Conservation (phyloP, 2,329 filamentous ascomycete genomes). For the Fusarium sp. region DNA sequence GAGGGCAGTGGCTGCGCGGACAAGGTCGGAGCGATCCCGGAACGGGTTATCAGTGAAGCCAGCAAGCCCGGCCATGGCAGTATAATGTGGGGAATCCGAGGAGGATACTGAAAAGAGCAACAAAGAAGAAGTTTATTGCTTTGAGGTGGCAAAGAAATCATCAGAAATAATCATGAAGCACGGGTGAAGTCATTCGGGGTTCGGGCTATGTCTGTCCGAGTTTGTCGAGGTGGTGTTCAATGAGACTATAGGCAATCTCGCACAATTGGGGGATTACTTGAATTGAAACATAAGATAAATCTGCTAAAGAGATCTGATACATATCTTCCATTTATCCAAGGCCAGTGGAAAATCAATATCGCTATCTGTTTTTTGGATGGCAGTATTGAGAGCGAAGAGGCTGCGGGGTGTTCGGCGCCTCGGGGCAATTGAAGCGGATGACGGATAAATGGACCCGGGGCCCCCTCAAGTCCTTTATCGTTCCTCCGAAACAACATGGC, state of each 20-base stretch:
- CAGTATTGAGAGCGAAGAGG: neutral
- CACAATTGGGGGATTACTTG: neutral
- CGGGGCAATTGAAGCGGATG: neutral
- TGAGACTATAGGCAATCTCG: neutral
- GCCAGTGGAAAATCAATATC: neutral
- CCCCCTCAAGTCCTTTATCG: neutral
- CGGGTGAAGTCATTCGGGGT: neutral
- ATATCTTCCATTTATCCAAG: neutral
- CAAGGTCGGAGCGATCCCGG: constrained; percentile 48
- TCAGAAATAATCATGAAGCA: neutral
- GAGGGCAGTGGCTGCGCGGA: constrained; percentile 49
- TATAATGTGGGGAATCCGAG: neutral
- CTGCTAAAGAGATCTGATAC: neutral
- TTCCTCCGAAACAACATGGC: neutral
- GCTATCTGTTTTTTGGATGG: no score
- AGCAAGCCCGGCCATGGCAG: constrained; percentile 47
- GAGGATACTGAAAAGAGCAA: neutral
- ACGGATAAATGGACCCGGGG: constrained; percentile 5
- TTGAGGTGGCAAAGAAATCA: neutral
- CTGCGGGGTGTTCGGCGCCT: neutral
- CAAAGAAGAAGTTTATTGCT: neutral
- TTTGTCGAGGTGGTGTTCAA: neutral
- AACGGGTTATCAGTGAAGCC: constrained; percentile 57
- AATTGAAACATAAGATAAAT: neutral
- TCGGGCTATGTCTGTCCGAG: neutral